These are phyloP conservation scores for Pachyrhizus erosus DNA, from an alignment of 306 rosid species.

Conservation along the genomic window DNA sequence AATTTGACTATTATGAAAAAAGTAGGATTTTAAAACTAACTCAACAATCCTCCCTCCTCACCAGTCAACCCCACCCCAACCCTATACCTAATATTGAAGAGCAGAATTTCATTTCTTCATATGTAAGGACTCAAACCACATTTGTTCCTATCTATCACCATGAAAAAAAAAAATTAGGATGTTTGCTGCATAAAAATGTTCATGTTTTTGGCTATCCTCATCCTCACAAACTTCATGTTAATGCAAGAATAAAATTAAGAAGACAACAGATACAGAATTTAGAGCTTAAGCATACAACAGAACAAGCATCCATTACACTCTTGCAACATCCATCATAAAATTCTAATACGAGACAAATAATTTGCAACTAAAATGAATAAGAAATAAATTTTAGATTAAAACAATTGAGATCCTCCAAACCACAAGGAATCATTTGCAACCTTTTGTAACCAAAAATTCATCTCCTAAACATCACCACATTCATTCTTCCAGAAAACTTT, in stretches of 20 bases:
- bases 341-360: too few relatives aligned
- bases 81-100: not conserved
- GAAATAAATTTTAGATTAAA: too few relatives aligned
- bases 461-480: too few relatives aligned
- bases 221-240: not conserved
- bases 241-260: not conserved
- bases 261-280: not conserved
- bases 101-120: not conserved
- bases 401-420: too few relatives aligned
- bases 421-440: too few relatives aligned
- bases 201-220: not conserved
- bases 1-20: not conserved
- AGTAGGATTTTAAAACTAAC: conserved; percentile 7
- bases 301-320: not conserved
- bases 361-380: too few relatives aligned
- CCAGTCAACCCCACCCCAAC: not conserved
- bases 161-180: not conserved
- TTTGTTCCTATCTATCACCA: not conserved
- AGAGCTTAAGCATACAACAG: not conserved
- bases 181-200: not conserved
- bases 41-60: not conserved
- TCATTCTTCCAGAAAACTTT: too few relatives aligned
- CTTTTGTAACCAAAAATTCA: too few relatives aligned
- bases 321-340: conserved; percentile 8
- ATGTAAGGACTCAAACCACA: not conserved